phyloP scores from a whole-genome alignment of 2,329 filamentous ascomycete species.

The Thelonectria rubi region DNA sequence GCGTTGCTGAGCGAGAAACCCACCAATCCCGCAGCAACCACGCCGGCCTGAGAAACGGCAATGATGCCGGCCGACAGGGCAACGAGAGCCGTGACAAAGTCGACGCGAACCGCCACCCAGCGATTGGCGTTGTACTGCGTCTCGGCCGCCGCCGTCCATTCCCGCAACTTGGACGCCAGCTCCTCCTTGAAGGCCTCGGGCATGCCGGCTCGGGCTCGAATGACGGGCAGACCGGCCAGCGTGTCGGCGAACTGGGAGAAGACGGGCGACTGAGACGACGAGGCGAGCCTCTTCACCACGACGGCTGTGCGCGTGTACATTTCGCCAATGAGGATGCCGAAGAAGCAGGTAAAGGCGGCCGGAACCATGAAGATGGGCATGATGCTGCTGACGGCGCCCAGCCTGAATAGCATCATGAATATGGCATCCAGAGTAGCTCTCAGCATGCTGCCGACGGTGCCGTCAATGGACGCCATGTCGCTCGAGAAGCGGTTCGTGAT shows the following conservation, averaged over 20 bases:
- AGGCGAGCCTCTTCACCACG: conserved; percentile 56
- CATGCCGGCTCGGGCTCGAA: conserved; percentile 61
- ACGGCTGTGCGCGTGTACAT: conserved; percentile 61
- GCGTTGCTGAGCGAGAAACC: conserved; percentile 66
- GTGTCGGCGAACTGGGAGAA: conserved; percentile 66
- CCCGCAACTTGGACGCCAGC: conserved; percentile 59
- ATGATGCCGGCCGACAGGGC: conserved; percentile 61
- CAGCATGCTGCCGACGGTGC: conserved; percentile 56
- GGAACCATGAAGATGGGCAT: conserved; percentile 62
- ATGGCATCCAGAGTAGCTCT: conserved; percentile 53
- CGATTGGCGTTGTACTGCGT: conserved; percentile 65
- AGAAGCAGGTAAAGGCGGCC: conserved; percentile 54
- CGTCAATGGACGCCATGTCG: conserved; percentile 66
- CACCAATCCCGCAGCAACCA: conserved; percentile 61
- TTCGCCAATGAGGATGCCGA: conserved; percentile 58
- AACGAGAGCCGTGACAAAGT: conserved; percentile 63
- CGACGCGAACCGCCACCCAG: conserved; percentile 64
- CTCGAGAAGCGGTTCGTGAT: conserved; percentile 65
- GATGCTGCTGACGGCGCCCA: conserved; percentile 59
- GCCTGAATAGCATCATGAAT: conserved; percentile 55
- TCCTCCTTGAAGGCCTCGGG: conserved; percentile 57
- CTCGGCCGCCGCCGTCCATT: conserved; percentile 58
- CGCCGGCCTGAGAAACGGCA: conserved; percentile 57
- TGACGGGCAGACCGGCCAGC: conserved; percentile 59
- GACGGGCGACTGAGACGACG: conserved; percentile 61